Evolutionary conservation across 1,284 basidiomycete genomes (phyloP), one percentile per base, ranked within the genome.

Genomic region (Sporisorium sorghi): DNA sequence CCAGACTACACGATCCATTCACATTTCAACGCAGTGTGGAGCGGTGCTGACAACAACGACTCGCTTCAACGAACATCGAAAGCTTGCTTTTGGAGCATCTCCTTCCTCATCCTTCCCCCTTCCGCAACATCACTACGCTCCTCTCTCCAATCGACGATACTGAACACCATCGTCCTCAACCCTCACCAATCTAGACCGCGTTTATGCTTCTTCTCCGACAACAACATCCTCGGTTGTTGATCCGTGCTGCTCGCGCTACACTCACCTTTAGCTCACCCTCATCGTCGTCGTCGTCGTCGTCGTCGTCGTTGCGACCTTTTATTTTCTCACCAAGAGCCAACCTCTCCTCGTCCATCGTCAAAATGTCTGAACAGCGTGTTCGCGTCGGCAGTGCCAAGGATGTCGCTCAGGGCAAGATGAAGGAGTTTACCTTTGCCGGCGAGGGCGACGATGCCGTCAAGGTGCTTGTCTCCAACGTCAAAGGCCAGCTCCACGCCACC

Each of bases 371-470:
- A 52, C 59, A 67, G 24, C 68, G 73, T 23, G 59, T 71, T 24
- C 68, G 73, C 21, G 69, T 76, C 50, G 73, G 59, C 23, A 58
- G 57, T 21, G 72, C 64, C 53, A 64, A 62, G 17, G 73, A 76
- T 40, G 64, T 80, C 6, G 59, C 65, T 21, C 53, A 65, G 26
- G 78, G 78, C 53, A 62, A 68, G 47, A 74, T 78, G 68, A 92
- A 92, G 84, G 89, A 94, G 81, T 92, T 96, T 51, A 87, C 88
- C 10, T 94, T 95, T 83, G 91, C 83, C 84, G 86, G 90, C 19
- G 86, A 86, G 28, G 92, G 92, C 49, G 92, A 93, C 85, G 90
- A 75, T 30, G 77, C 73, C 15, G 66, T 83, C 51, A 77, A 83
- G 58, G 77, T 81, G 32, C 87, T 96, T 12, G 85, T 96, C 15